A percentile compares a stretch with the other conserved stretches of the same genome.
These are phyloP conservation scores for Paramecium caudatum DNA, from an alignment of 73 alveolate genomes.

Conservation along the genomic window DNA sequence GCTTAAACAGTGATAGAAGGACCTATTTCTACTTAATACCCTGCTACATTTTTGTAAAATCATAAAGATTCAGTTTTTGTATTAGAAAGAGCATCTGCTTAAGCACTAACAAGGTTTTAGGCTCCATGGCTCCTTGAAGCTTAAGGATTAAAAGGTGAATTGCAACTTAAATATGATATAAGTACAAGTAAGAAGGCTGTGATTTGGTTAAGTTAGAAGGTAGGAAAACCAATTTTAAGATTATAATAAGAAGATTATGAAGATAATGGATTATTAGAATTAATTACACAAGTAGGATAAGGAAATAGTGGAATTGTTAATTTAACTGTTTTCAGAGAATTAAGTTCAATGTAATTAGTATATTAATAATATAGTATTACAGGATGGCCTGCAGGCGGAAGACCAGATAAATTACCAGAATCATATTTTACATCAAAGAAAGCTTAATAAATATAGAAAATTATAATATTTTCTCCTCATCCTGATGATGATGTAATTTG, in stretches of 20 bases:
- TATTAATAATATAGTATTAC: conserved; percentile 46
- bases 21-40: conserved; percentile 76
- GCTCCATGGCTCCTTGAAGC: conserved; percentile 77
- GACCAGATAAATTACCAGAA: conserved; percentile 73
- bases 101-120: conserved; percentile 60
- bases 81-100: conserved; percentile 78
- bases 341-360: conserved; percentile 8
- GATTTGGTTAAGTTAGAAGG: conserved; percentile 75
- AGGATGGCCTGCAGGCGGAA: conserved; percentile 85
- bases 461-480: conserved; percentile 80
- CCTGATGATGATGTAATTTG: conserved; percentile 84
- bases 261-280: conserved; percentile 76
- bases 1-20: conserved; percentile 83
- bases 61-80: conserved; percentile 75
- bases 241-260: conserved; percentile 76
- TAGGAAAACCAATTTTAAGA: conserved; percentile 75
- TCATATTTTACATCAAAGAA: conserved; percentile 63
- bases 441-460: conserved; percentile 58
- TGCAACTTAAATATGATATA: conserved; percentile 60
- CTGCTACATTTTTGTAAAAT: conserved; percentile 83
- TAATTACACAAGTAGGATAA: conserved; percentile 70
- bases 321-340: conserved; percentile 66
- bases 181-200: conserved; percentile 77
- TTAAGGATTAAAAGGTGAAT: conserved; percentile 74
- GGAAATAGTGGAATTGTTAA: conserved; percentile 75